Conservation (phyloP, 306 rosid species). For the Crotalaria pallida region DNA sequence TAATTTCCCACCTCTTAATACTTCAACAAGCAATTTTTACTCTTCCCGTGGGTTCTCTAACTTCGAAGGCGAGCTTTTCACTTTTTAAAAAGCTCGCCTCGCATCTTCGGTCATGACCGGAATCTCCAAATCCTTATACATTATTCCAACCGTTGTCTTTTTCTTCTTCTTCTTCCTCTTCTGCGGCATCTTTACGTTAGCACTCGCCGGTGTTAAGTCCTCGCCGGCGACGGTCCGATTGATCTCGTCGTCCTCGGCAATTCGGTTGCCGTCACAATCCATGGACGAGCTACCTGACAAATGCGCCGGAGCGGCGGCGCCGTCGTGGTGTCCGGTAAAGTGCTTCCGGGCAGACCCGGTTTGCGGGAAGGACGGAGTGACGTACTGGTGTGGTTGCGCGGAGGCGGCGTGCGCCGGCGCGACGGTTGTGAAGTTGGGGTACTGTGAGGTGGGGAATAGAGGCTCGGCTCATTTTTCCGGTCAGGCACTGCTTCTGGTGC, state of each 20-base stretch:
- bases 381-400: slow-evolving; percentile 92
- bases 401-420: slow-evolving; percentile 74
- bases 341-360: slow-evolving; percentile 88
- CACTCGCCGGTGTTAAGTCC: slow-evolving; percentile 22
- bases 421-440: slow-evolving; percentile 59
- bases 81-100: slow-evolving; percentile 35
- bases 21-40: too few species aligned
- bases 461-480: slow-evolving; percentile 68
- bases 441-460: slow-evolving; percentile 76
- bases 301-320: slow-evolving; percentile 29
- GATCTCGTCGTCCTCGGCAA: neutral
- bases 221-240: slow-evolving; percentile 20
- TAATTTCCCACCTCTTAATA: neutral
- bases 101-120: slow-evolving; percentile 33
- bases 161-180: slow-evolving; percentile 15
- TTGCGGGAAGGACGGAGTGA: slow-evolving; percentile 80
- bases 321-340: slow-evolving; percentile 55
- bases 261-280: slow-evolving; percentile 41
- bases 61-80: slow-evolving; percentile 16
- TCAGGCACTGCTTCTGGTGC: slow-evolving; percentile 83
- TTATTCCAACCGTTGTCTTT: slow-evolving; percentile 14
- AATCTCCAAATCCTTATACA: slow-evolving; percentile 18
- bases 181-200: slow-evolving; percentile 27
- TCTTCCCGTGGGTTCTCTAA: neutral
- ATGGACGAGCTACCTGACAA: slow-evolving; percentile 12